phyloP scores from a whole-genome alignment of 768 basidiomycete genomes.

The Rhizopogon rudus region DNA sequence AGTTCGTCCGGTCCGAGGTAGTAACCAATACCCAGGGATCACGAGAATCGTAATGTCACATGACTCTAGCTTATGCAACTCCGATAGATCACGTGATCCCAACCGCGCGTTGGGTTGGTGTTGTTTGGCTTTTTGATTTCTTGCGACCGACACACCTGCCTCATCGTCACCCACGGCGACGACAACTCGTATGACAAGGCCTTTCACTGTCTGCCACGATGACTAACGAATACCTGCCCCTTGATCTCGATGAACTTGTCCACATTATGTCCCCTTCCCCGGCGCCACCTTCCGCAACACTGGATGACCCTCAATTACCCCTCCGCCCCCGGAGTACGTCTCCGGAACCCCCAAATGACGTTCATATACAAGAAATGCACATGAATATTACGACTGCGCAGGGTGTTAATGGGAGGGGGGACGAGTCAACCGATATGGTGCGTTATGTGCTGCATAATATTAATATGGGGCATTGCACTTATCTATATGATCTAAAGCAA shows the following conservation, averaged over 20 bases:
- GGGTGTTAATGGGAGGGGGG: conserved; percentile 35
- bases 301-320: conserved; percentile 17
- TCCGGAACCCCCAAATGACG: conserved; percentile 37
- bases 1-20: not conserved
- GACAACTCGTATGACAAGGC: conserved; percentile 1
- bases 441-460: conserved; percentile 15
- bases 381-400: conserved; percentile 40
- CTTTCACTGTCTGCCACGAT: conserved; percentile 14
- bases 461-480: conserved; percentile 2
- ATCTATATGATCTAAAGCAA: conserved; percentile 42
- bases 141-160: conserved; percentile 3
- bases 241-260: conserved; percentile 53
- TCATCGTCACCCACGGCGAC: conserved; percentile 9
- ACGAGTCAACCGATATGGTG: conserved; percentile 57
- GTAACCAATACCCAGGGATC: not conserved
- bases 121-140: conserved; percentile 30
- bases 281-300: conserved; percentile 17
- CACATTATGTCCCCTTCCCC: conserved; percentile 51
- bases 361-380: conserved; percentile 47
- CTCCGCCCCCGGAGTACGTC: conserved; percentile 18
- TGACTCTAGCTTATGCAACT: conserved; percentile 18
- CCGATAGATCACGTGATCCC: conserved; percentile 25
- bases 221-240: conserved; percentile 32
- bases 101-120: conserved; percentile 33
- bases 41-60: conserved; percentile 9